Percentiles rank a stretch among this genome's conserved stretches.
Evolutionary conservation across 495 filamentous ascomycete genomes (phyloP).

Genomic region (Staphylotrichum longicolle): DNA sequence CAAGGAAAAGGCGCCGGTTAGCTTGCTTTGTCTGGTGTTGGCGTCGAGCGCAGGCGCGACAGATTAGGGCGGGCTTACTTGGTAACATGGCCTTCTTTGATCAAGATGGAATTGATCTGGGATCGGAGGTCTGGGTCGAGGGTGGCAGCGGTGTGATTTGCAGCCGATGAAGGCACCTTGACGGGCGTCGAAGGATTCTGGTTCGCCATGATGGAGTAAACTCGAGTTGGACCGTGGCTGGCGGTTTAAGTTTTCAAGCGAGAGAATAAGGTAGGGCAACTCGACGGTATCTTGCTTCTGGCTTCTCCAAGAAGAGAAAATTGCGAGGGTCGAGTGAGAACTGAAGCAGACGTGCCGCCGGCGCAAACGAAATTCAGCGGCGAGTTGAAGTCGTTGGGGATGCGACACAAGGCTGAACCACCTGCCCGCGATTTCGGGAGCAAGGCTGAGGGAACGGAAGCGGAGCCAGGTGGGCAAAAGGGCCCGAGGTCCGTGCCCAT

Average conservation of each 20-base stretch:
- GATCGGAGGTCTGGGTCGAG: constrained; percentile 53
- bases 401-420: no score
- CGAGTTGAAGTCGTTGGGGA: no score
- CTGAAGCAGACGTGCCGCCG: no score
- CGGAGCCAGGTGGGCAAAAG: no score
- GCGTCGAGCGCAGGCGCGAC: no score
- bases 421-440: no score
- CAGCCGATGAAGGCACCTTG: constrained; percentile 51
- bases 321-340: no score
- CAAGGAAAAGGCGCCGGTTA: constrained; percentile 13
- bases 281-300: no score
- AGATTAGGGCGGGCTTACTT: constrained; percentile 38
- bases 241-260: not conserved
- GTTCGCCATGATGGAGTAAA: constrained; percentile 35
- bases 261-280: not conserved
- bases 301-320: no score
- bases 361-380: no score
- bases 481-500: no score
- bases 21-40: not conserved
- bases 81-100: constrained; percentile 48
- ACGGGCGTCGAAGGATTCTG: constrained; percentile 49
- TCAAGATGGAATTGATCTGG: constrained; percentile 50
- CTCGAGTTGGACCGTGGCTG: not conserved
- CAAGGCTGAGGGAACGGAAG: no score
- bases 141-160: constrained; percentile 50